These are phyloP conservation scores for Penicillium psychrosexuale DNA, from an alignment of 2,329 filamentous ascomycete genomes.

Conservation along the genomic window DNA sequence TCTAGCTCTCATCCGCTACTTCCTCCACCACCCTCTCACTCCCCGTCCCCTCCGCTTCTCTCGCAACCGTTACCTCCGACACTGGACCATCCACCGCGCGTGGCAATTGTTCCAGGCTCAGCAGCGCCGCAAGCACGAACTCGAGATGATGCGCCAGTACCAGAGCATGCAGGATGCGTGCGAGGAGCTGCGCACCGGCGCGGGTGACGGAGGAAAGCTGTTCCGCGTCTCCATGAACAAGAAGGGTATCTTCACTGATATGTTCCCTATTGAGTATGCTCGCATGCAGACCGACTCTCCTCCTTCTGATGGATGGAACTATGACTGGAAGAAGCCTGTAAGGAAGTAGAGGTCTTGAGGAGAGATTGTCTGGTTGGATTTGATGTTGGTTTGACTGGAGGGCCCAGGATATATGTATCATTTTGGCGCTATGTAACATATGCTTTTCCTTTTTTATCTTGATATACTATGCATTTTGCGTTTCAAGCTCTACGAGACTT, in stretches of 20 bases:
- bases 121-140: constrained; percentile 60
- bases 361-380: background rate
- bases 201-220: constrained; percentile 56
- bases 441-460: constrained; percentile 14
- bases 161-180: constrained; percentile 80
- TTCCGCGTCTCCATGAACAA: constrained; percentile 90
- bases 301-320: constrained; percentile 78
- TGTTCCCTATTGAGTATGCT: constrained; percentile 86
- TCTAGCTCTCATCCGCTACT: constrained; percentile 65
- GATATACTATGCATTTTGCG: background rate
- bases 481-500: background rate
- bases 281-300: constrained; percentile 74
- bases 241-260: constrained; percentile 71
- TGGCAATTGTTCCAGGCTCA: constrained; percentile 79
- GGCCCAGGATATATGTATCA: constrained; percentile 18
- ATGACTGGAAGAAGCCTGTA: constrained; percentile 72
- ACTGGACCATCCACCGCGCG: constrained; percentile 98
- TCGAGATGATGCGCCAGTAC: constrained; percentile 74
- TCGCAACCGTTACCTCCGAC: constrained; percentile 79
- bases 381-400: constrained; percentile 2
- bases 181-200: constrained; percentile 68
- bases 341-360: constrained; percentile 16
- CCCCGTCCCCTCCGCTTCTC: constrained; percentile 82
- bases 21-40: constrained; percentile 65
- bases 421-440: constrained; percentile 29